phyloP scores from a whole-genome alignment of 495 filamentous ascomycete genomes.

The Xanthoparmelia taractica region DNA sequence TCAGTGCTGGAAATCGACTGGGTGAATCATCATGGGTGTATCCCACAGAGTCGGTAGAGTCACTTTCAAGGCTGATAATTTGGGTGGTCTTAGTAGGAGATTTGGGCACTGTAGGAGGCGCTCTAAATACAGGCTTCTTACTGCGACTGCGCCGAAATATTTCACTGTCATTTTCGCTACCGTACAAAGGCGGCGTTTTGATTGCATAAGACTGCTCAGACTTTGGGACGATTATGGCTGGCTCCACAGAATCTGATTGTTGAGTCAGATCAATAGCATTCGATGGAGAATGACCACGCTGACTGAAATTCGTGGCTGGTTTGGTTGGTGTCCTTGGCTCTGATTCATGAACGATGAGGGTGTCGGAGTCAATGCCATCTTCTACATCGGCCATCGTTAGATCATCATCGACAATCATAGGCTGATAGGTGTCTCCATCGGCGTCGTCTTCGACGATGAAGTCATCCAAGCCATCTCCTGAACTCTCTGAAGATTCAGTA shows the following conservation, averaged over 20 bases:
- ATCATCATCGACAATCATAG: conserved; percentile 23
- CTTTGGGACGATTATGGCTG: neutral
- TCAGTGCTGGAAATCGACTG: conserved; percentile 24
- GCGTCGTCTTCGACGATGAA: conserved; percentile 38
- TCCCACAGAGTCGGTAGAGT: conserved; percentile 9
- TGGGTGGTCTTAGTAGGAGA: conserved; percentile 4
- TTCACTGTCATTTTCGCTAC: conserved; percentile 17
- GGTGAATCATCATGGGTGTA: too few species aligned
- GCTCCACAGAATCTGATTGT: conserved; percentile 18
- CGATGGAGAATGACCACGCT: neutral
- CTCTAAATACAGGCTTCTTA: conserved; percentile 18
- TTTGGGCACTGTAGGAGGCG: conserved; percentile 4
- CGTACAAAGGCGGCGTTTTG: conserved; percentile 15
- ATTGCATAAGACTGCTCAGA: conserved; percentile 1
- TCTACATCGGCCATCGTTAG: conserved; percentile 28
- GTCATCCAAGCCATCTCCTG: conserved; percentile 37
- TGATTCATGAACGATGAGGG: neutral
- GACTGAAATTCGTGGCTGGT: neutral
- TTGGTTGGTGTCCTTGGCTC: conserved; percentile 12
- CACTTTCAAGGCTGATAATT: conserved; percentile 21
- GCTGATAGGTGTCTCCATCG: conserved; percentile 17
- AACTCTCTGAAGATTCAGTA: conserved; percentile 27
- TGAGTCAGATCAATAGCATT: conserved; percentile 25
- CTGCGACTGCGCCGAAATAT: conserved; percentile 20
- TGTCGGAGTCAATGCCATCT: conserved; percentile 20